These are phyloP conservation scores for Ganoderma resinaceum DNA, from an alignment of 1,284 basidiomycete species.

Conservation along the genomic window DNA sequence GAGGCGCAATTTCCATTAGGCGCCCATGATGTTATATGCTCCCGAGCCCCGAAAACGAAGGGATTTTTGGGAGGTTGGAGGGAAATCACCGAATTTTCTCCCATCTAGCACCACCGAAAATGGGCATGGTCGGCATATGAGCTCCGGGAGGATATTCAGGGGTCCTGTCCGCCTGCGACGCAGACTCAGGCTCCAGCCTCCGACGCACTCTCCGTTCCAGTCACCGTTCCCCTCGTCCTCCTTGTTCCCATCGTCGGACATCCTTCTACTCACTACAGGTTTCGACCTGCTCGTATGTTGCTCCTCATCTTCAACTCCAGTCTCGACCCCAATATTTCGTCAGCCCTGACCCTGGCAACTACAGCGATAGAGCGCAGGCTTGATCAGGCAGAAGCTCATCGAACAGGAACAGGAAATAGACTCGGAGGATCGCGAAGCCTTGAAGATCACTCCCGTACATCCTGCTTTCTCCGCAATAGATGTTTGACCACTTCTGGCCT, in stretches of 20 bases:
- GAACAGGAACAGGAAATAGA: constrained; percentile 25
- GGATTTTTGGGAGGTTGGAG: no score
- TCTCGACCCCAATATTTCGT: background rate
- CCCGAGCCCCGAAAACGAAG: no score
- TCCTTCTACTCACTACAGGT: background rate
- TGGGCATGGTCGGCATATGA: no score
- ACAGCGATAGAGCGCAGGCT: constrained; percentile 18
- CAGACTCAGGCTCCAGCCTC: background rate
- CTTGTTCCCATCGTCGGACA: background rate
- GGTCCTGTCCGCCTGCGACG: no score
- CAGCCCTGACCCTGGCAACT: background rate
- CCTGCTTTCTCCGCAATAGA: no score
- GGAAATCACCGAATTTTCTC: no score
- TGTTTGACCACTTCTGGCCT: background rate
- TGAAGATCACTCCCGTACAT: constrained; percentile 11
- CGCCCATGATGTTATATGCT: no score
- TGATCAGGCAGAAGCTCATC: constrained; percentile 23
- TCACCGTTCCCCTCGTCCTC: background rate
- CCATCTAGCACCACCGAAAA: no score
- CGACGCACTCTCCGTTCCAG: background rate
- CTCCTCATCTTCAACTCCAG: background rate
- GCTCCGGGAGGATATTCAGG: no score
- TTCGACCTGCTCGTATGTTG: no score
- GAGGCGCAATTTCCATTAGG: no score
- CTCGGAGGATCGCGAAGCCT: constrained; percentile 23